These are phyloP conservation scores for Nothophaeocryptopus gaeumannii DNA, from an alignment of 2,329 filamentous ascomycete species.

Conservation along the genomic window DNA sequence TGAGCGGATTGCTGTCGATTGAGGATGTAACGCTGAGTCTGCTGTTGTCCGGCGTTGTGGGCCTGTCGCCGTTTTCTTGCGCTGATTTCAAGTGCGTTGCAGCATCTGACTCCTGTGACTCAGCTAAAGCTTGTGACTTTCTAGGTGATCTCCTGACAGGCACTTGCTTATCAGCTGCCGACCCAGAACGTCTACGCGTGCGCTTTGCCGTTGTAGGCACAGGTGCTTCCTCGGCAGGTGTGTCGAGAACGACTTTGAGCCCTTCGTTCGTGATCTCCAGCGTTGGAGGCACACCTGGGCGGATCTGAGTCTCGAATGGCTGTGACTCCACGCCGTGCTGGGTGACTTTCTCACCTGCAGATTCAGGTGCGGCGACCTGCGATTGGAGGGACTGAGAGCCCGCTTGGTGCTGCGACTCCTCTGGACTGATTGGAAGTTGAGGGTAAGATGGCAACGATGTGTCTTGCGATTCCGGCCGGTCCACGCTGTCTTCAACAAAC, in stretches of 20 bases:
- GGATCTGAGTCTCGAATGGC: constrained; percentile 8
- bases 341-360: constrained; percentile 3
- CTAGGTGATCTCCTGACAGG: constrained; percentile 15
- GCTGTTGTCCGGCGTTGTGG: too few relatives aligned
- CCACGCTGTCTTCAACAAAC: constrained; percentile 1
- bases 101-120: background rate
- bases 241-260: constrained; percentile 8
- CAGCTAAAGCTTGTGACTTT: constrained; percentile 6
- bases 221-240: background rate
- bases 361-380: background rate
- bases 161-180: constrained; percentile 8
- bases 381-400: constrained; percentile 15
- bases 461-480: background rate
- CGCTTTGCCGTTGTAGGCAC: constrained; percentile 5
- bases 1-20: constrained; percentile 11
- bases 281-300: constrained; percentile 23
- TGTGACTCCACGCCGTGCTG: constrained; percentile 9
- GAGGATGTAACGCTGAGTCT: constrained; percentile 1
- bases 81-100: too few relatives aligned
- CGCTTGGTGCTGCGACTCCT: constrained; percentile 18
- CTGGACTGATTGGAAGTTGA: constrained; percentile 20
- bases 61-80: too few relatives aligned
- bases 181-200: constrained; percentile 7
- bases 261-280: constrained; percentile 35
- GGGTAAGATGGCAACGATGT: constrained; percentile 2